Percentiles rank a stretch among this genome's conserved stretches.
phyloP scores from a whole-genome alignment of 2,329 filamentous ascomycete species.

The Colletotrichum gigasporum region DNA sequence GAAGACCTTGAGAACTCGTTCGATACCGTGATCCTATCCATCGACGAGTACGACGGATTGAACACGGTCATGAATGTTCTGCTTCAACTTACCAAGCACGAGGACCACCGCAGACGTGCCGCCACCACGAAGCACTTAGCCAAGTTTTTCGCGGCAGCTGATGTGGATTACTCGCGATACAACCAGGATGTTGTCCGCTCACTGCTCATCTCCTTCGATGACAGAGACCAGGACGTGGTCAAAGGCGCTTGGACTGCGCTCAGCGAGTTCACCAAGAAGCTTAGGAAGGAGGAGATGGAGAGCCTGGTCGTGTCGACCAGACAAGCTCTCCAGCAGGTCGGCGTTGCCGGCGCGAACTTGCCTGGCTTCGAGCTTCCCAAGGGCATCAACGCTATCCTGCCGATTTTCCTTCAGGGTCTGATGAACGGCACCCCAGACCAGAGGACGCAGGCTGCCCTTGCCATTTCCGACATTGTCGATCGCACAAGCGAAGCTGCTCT shows the following conservation, averaged over 20 bases:
- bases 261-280: constrained; percentile 84
- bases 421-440: constrained; percentile 97
- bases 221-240: constrained; percentile 83
- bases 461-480: constrained; percentile 95
- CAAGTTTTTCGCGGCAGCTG: constrained; percentile 83
- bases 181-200: constrained; percentile 94
- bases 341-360: constrained; percentile 84
- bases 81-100: constrained; percentile 86
- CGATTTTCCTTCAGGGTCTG: constrained; percentile 96
- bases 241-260: constrained; percentile 91
- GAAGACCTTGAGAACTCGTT: constrained; percentile 82
- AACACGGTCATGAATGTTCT: constrained; percentile 97
- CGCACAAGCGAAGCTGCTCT: constrained; percentile 87
- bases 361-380: constrained; percentile 93
- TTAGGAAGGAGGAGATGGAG: constrained; percentile 99
- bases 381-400: constrained; percentile 94
- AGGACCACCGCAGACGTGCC: constrained; percentile 86
- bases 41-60: constrained; percentile 95
- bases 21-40: constrained; percentile 88
- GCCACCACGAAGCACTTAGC: constrained; percentile 82
- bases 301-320: constrained; percentile 86
- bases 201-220: constrained; percentile 91
- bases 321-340: constrained; percentile 86
- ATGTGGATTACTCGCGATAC: constrained; percentile 93
- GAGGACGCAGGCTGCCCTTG: constrained; percentile 88